phyloP scores from a whole-genome alignment of 352 stramenopile genomes.

The Globisporangium middletonii region DNA sequence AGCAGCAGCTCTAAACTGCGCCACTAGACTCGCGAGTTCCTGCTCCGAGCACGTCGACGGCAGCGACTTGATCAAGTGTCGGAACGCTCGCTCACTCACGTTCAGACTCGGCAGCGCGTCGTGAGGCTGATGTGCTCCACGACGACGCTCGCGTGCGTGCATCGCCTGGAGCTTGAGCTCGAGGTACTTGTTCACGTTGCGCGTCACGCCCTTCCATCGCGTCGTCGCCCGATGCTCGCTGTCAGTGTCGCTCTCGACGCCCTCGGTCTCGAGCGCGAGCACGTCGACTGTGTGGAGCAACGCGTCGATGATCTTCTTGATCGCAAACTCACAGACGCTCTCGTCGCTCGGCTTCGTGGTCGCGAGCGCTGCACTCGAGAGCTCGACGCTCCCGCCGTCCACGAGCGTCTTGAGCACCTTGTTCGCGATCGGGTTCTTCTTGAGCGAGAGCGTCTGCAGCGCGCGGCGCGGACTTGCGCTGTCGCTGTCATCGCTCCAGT shows the following conservation, averaged over 20 bases:
- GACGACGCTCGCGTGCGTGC: neutral
- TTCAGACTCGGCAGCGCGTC: conserved; percentile 6
- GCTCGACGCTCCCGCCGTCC: conserved; percentile 20
- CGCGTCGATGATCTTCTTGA: conserved; percentile 48
- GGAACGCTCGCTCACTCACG: conserved; percentile 29
- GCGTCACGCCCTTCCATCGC: conserved; percentile 40
- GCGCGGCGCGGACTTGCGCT: conserved; percentile 8
- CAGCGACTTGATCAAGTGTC: conserved; percentile 30
- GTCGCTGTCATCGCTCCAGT: conserved; percentile 5
- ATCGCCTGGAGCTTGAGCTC: conserved; percentile 25
- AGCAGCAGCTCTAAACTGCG: conserved; percentile 11
- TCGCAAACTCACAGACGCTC: conserved; percentile 31
- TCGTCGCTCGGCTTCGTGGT: conserved; percentile 16
- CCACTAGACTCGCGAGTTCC: conserved; percentile 23
- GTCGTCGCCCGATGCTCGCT: neutral
- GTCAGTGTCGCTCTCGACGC: neutral
- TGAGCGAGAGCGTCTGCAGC: conserved; percentile 36
- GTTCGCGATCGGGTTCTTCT: conserved; percentile 37
- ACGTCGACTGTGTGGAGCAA: conserved; percentile 21
- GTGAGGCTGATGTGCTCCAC: neutral
- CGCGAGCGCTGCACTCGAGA: neutral
- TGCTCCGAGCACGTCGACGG: conserved; percentile 33
- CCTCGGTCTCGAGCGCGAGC: conserved; percentile 4
- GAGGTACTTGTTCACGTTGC: conserved; percentile 41
- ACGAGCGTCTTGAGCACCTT: conserved; percentile 31